Evolutionary conservation across 805 yeast species (phyloP).

Genomic region (Pichia eremophila): DNA sequence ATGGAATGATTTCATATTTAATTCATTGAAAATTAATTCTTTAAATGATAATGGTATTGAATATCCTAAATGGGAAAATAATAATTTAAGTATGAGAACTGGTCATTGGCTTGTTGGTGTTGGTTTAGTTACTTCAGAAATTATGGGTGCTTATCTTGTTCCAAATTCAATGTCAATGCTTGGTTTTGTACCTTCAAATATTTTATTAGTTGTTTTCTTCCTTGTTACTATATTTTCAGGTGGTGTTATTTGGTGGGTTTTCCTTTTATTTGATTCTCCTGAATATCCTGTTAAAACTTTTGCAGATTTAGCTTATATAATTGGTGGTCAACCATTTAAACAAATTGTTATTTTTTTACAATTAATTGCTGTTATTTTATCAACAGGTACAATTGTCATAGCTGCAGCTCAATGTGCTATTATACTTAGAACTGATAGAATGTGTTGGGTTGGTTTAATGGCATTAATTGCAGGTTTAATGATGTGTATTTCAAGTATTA

Average conservation of each 20-base stretch:
- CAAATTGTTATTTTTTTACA: conserved; percentile 28
- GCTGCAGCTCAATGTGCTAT: conserved; percentile 33
- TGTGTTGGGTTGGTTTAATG: conserved; percentile 32
- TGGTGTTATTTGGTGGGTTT: conserved; percentile 27
- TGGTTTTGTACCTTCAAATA: conserved; percentile 9
- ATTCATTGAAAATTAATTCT: conserved; percentile 4
- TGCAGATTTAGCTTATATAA: conserved; percentile 32
- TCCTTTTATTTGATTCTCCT: conserved; percentile 29
- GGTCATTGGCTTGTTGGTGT: conserved; percentile 15
- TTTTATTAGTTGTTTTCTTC: conserved; percentile 5
- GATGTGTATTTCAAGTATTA: conserved; percentile 33
- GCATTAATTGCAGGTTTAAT: conserved; percentile 32
- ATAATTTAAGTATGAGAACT: conserved; percentile 12
- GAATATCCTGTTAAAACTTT: conserved; percentile 34
- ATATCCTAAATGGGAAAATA: conserved; percentile 14
- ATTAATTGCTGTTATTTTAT: conserved; percentile 30
- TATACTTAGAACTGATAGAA: conserved; percentile 25
- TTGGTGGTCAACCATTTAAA: conserved; percentile 26
- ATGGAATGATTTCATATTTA: conserved; percentile 8
- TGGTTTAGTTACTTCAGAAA: conserved; percentile 16
- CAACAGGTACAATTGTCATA: conserved; percentile 31
- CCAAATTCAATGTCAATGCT: conserved; percentile 8
- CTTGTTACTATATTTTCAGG: conserved; percentile 32
- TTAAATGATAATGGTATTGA: conserved; percentile 3
- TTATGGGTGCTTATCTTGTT: conserved; percentile 15